These are phyloP conservation scores for Mallotus japonicus DNA, from an alignment of 441 rosid genomes.

Conservation along the genomic window DNA sequence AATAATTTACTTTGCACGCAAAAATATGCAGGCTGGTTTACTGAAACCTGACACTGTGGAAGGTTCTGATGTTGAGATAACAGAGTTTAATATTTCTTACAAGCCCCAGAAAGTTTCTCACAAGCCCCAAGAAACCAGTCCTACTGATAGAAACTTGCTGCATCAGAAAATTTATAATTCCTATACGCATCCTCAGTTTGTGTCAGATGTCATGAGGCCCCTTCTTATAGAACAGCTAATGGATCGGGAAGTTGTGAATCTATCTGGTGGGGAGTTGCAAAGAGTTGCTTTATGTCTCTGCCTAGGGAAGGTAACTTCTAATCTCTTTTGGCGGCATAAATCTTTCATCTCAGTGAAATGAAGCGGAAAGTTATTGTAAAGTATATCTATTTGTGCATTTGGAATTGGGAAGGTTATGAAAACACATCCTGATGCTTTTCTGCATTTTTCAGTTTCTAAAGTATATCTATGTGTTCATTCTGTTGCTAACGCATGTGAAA, in stretches of 20 bases:
- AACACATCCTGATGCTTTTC: neutral
- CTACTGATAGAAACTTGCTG: constrained; percentile 72
- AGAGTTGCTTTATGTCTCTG: constrained; percentile 93
- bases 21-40: constrained; percentile 68
- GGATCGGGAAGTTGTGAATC: constrained; percentile 93
- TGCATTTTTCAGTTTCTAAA: neutral
- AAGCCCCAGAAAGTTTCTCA: constrained; percentile 96
- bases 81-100: constrained; percentile 92
- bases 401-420: too few relatives aligned
- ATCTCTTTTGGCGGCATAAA: neutral
- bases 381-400: neutral
- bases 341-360: constrained; percentile 10
- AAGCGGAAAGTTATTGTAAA: neutral
- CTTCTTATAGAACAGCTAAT: constrained; percentile 91
- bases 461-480: neutral
- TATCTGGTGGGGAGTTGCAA: constrained; percentile 98
- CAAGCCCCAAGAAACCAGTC: constrained; percentile 39
- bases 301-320: constrained; percentile 76
- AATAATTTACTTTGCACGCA: constrained; percentile 16
- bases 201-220: constrained; percentile 97
- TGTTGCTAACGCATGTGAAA: too few relatives aligned
- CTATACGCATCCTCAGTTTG: constrained; percentile 87
- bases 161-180: constrained; percentile 84
- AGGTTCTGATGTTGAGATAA: constrained; percentile 77
- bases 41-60: constrained; percentile 73